Base-by-base conservation (phyloP, 345 rosid genomes). In the Passiflora organensis region DNA sequence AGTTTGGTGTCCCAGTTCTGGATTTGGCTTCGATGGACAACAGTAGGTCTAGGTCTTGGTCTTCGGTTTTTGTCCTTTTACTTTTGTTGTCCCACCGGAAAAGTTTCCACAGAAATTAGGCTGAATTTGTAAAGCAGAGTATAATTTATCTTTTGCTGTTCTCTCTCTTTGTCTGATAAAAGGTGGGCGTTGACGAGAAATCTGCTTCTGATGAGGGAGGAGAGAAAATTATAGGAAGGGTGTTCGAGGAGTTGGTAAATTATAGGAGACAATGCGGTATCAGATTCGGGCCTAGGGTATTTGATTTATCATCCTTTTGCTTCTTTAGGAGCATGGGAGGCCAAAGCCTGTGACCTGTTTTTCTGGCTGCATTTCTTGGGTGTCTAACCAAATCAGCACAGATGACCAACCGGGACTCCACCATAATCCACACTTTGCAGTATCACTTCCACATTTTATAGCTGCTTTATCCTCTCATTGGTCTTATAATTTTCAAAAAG, bases 371-470 rank as follows among this genome's bases (percentile, higher is more conserved):
- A 42, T 47, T 42, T 59, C 42, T 53, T 53, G 64, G 57, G 45
- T 25, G n/a, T 45, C 62, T 11, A 45, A 47, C 52, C 62, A 51
- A 32, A 55, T 71, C 67, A 32, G 19, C 48, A 22, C 49, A 6
- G 47, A 43, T 0, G 65, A 36, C 34, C 50, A 3, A 10, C 60
- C 54, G 41, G 67, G 21, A 6, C 51, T 53, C 56, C 22, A 64
- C 51, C 68, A 48, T 36, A 55, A 62, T 49, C 44, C 55, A 45
- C 52, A 34, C 64, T 41, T 41, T 43, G 43, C 51, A 69, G 20
- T 45, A 22, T 22, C 38, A 14, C 44, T 51, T 48, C 48, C 24
- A 39, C 48, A 41, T 59, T 45, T 55, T 22, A 21, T 51, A 23
- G n/a, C 43, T 36, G n/a, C 19, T 23, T 25, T 46, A 9, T 14